Percentiles rank a stretch among this genome's conserved stretches.
These are phyloP conservation scores for Aspergillus saccharolyticus DNA, from an alignment of 495 filamentous ascomycete species.

Conservation along the genomic window DNA sequence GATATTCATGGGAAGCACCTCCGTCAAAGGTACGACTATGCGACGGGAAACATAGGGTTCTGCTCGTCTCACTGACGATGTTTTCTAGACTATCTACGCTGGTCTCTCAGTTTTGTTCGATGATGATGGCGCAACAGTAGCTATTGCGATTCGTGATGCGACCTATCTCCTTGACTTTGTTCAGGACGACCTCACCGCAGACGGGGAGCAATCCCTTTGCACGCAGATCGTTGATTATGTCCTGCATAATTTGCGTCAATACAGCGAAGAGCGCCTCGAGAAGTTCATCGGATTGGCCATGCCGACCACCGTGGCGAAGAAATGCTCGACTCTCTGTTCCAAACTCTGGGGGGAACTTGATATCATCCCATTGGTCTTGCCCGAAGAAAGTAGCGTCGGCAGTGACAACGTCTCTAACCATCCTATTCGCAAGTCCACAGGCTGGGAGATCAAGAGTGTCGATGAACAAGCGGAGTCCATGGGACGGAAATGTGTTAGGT, in stretches of 20 bases:
- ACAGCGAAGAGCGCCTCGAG: conserved; percentile 56
- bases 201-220: conserved; percentile 22
- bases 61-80: conserved; percentile 9
- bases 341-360: conserved; percentile 79
- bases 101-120: conserved; percentile 55
- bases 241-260: conserved; percentile 47
- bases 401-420: conserved; percentile 16
- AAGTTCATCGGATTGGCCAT: conserved; percentile 60
- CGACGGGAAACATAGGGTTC: no score
- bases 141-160: conserved; percentile 69
- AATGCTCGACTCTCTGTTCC: conserved; percentile 56
- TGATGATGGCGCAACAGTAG: conserved; percentile 48
- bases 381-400: conserved; percentile 22
- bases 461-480: conserved; percentile 87
- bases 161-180: conserved; percentile 76
- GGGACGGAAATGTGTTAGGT: conserved; percentile 75
- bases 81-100: conserved; percentile 54
- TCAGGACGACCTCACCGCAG: conserved; percentile 44
- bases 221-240: conserved; percentile 49
- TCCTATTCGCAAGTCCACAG: not conserved
- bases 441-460: conserved; percentile 52
- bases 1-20: conserved; percentile 22
- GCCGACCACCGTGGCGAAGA: conserved; percentile 40
- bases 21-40: conserved; percentile 25
- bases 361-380: conserved; percentile 62